Conservation (phyloP, 805 yeast species). For the Cyberlindnera americana region DNA sequence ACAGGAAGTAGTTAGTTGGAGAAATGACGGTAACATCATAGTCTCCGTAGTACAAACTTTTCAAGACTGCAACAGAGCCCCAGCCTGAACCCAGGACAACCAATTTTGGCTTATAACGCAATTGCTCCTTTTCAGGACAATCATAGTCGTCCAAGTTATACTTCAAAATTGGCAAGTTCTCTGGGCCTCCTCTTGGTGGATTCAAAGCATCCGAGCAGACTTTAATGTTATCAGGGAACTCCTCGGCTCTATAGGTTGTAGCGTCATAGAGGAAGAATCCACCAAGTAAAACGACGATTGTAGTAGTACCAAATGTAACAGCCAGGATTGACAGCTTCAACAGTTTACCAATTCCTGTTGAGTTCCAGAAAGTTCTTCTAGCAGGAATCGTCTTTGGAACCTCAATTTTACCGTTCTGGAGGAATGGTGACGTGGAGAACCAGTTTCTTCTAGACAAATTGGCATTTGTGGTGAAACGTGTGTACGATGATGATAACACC, state of each 20-base stretch:
- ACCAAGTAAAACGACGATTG: slow-evolving; percentile 38
- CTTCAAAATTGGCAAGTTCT: slow-evolving; percentile 59
- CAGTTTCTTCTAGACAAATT: background rate
- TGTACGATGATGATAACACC: background rate
- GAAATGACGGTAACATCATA: slow-evolving; percentile 66
- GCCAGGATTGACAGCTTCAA: slow-evolving; percentile 34
- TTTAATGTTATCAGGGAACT: slow-evolving; percentile 38
- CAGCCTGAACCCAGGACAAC: slow-evolving; percentile 69
- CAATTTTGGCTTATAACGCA: slow-evolving; percentile 49
- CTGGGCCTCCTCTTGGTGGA: slow-evolving; percentile 66
- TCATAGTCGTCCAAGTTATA: slow-evolving; percentile 58
- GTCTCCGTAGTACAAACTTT: slow-evolving; percentile 46
- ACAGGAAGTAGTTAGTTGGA: slow-evolving; percentile 65
- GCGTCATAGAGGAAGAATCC: slow-evolving; percentile 63
- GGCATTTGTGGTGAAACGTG: slow-evolving; percentile 8
- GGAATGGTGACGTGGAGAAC: slow-evolving; percentile 9
- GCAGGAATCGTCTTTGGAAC: slow-evolving; percentile 25
- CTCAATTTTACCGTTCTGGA: slow-evolving; percentile 5
- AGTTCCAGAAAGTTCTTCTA: slow-evolving; percentile 24
- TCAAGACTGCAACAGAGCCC: slow-evolving; percentile 63
- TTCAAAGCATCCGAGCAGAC: slow-evolving; percentile 51
- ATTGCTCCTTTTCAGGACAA: slow-evolving; percentile 40
- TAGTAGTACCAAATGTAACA: slow-evolving; percentile 41
- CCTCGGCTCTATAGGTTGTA: slow-evolving; percentile 52
- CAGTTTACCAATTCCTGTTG: slow-evolving; percentile 31